Base-by-base conservation (phyloP, 306 rosid genomes). In the Canavalia ensiformis region DNA sequence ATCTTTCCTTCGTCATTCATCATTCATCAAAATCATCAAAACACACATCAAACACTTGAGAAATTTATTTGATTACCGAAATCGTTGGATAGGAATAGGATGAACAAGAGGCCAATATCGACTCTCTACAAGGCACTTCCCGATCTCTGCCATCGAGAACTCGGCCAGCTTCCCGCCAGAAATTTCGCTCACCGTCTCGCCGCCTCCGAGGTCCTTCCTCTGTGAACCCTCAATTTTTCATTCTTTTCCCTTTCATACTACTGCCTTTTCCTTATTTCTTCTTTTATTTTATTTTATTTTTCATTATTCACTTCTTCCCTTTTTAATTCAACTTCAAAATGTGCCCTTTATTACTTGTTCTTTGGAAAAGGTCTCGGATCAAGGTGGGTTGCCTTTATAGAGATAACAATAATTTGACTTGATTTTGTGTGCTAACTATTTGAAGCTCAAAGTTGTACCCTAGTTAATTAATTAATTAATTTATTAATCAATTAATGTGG, bases 91-190 rank as follows among this genome's bases (percentile, higher is more conserved):
- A 18, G 1, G 12, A 18, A 12, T 69, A 85, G 49, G 82, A 92
- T 89, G 97, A 91, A 76, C 51, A 92, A 87, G 90, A 79, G 91
- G 65, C 75, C 85, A 5, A 77, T 86, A 51, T 34, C 81, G 11
- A 68, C 67, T 79, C 29, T 71, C 66, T 83, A 83, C 76, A 90
- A 85, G 64, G 79, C 97, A 0, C 81, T 91, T 9, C 90, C 86
- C 60, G 90, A 89, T 86, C 86, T 95, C 59, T 90, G 90, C 89
- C 84, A 85, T 77, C 92, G 98, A 31, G 94, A 93, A 79, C 83
- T 93, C 37, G 99, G 99, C 74, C 35, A 81, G 30, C 89, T 95
- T 25, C 90, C 95, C 3, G n/a, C 89, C 67, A 67, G 94, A 55
- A 74, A 51, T 74, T 95, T 93, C 60, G 90, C 94, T 10, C 90